Conservation (phyloP, 2,329 filamentous ascomycete genomes). For the Trichoderma cornu-damae region DNA sequence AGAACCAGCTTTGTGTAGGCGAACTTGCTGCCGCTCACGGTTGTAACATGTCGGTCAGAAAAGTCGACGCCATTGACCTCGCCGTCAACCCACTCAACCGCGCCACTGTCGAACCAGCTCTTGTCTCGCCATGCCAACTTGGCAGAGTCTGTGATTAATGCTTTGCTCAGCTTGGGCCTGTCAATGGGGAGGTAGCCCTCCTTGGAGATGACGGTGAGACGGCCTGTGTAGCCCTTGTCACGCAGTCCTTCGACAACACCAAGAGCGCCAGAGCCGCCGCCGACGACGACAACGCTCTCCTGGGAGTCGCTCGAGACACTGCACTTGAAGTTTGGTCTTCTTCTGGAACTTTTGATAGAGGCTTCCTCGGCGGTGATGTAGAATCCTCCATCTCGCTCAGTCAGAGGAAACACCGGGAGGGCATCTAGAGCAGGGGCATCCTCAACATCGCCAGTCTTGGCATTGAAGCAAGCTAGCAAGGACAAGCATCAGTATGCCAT, state of each 20-base stretch:
- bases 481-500: slow-evolving; percentile 2
- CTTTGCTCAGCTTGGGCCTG: slow-evolving; percentile 92
- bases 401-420: slow-evolving; percentile 72
- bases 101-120: slow-evolving; percentile 66
- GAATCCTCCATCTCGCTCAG: slow-evolving; percentile 74
- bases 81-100: slow-evolving; percentile 53
- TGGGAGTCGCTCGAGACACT: slow-evolving; percentile 43
- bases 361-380: slow-evolving; percentile 79
- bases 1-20: slow-evolving; percentile 85
- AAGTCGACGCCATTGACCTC: slow-evolving; percentile 76
- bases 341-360: slow-evolving; percentile 68
- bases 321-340: slow-evolving; percentile 70
- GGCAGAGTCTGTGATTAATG: slow-evolving; percentile 71
- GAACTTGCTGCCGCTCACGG: slow-evolving; percentile 64
- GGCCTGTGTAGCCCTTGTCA: slow-evolving; percentile 71
- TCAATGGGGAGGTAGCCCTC: slow-evolving; percentile 88
- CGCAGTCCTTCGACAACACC: slow-evolving; percentile 79
- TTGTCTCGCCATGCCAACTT: slow-evolving; percentile 74
- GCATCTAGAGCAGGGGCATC: slow-evolving; percentile 87
- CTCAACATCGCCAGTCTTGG: slow-evolving; percentile 85
- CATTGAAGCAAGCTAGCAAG: slow-evolving; percentile 80
- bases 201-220: slow-evolving; percentile 75
- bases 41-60: slow-evolving; percentile 63
- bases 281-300: slow-evolving; percentile 76
- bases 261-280: slow-evolving; percentile 78